Percentiles rank a stretch among this genome's conserved stretches.
phyloP scores from a whole-genome alignment of 345 rosid genomes.

The Camelina sativa region DNA sequence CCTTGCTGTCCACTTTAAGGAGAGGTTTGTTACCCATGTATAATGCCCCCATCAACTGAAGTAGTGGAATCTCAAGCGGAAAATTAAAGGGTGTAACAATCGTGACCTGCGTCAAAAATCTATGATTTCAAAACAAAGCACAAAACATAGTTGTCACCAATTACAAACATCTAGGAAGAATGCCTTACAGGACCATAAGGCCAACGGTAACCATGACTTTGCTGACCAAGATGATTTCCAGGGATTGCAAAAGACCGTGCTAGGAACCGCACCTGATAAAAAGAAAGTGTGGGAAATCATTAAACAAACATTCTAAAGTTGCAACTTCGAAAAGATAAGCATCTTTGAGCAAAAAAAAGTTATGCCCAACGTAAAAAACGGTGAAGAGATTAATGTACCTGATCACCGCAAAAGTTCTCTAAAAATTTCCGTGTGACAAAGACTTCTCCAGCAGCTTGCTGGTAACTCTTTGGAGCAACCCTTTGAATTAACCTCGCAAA shows the following conservation, averaged over 20 bases:
- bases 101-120: constrained; percentile 66
- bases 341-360: neutral
- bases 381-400: constrained; percentile 53
- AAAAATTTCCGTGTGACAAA: constrained; percentile 80
- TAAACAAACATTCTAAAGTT: constrained; percentile 10
- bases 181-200: constrained; percentile 95
- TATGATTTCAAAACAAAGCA: constrained; percentile 18
- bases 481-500: constrained; percentile 89
- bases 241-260: constrained; percentile 94
- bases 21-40: constrained; percentile 98
- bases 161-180: constrained; percentile 30
- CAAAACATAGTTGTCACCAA: neutral
- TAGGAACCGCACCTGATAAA: constrained; percentile 81
- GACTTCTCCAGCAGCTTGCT: constrained; percentile 93
- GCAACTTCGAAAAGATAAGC: neutral
- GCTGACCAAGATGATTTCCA: constrained; percentile 97
- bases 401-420: constrained; percentile 95
- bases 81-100: constrained; percentile 96
- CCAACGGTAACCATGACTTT: constrained; percentile 97
- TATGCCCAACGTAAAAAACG: neutral
- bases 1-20: constrained; percentile 98
- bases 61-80: constrained; percentile 94
- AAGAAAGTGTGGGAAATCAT: neutral
- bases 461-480: constrained; percentile 94
- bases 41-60: constrained; percentile 97